Percentiles rank a stretch among this genome's conserved stretches.
Conservation (phyloP, 2,329 filamentous ascomycete species). For the Trichoderma sp. region DNA sequence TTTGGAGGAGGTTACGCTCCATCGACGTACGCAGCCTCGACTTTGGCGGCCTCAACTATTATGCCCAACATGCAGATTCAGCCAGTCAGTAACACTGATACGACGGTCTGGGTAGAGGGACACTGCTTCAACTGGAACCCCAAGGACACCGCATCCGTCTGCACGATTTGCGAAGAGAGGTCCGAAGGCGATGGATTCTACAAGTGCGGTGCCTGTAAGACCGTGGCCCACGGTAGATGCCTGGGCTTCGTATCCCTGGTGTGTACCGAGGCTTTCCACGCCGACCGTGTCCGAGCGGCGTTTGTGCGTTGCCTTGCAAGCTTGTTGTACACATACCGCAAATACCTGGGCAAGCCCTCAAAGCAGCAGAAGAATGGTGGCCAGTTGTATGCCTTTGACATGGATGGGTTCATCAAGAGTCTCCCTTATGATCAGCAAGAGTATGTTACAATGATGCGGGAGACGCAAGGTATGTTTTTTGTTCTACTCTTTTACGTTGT, state of each 20-base stretch:
- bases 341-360: slow-evolving; percentile 57
- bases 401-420: slow-evolving; percentile 63
- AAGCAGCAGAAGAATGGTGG: slow-evolving; percentile 60
- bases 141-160: slow-evolving; percentile 59
- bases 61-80: slow-evolving; percentile 84
- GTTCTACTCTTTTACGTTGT: background rate
- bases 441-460: slow-evolving; percentile 61
- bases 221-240: slow-evolving; percentile 57
- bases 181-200: slow-evolving; percentile 71
- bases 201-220: slow-evolving; percentile 65
- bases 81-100: slow-evolving; percentile 74
- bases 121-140: slow-evolving; percentile 71
- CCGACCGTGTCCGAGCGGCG: slow-evolving; percentile 60
- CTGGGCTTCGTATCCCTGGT: slow-evolving; percentile 63
- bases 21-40: slow-evolving; percentile 83
- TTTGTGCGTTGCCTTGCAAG: slow-evolving; percentile 67
- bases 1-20: slow-evolving; percentile 71
- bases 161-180: slow-evolving; percentile 74
- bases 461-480: slow-evolving; percentile 58
- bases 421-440: slow-evolving; percentile 65
- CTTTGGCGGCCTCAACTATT: slow-evolving; percentile 77
- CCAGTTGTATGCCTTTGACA: slow-evolving; percentile 63
- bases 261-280: slow-evolving; percentile 60
- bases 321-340: slow-evolving; percentile 64
- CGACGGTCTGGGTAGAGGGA: slow-evolving; percentile 79